phyloP scores from a whole-genome alignment of 495 filamentous ascomycete genomes.

The Trichoderma asperelloides region DNA sequence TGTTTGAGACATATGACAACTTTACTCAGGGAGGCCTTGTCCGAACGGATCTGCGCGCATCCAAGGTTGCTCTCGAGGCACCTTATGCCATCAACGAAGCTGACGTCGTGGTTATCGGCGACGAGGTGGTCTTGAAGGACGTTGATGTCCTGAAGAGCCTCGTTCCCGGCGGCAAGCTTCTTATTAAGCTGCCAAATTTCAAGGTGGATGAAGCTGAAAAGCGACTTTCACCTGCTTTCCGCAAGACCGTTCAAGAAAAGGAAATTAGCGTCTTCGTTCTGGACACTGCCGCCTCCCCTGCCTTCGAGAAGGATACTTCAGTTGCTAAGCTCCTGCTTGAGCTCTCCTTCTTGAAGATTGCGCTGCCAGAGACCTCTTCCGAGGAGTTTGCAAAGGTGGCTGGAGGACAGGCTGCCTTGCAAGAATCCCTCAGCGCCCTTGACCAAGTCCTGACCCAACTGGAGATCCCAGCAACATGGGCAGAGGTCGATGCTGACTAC shows the following conservation, averaged over 20 bases:
- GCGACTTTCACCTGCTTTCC: slow-evolving; percentile 60
- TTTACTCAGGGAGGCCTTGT: slow-evolving; percentile 75
- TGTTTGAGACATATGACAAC: slow-evolving; percentile 73
- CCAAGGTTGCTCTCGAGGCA: slow-evolving; percentile 71
- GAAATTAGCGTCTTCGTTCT: slow-evolving; percentile 61
- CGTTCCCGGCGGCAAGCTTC: slow-evolving; percentile 61
- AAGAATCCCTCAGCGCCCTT: slow-evolving; percentile 56
- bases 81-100: slow-evolving; percentile 71
- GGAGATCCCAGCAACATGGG: slow-evolving; percentile 72
- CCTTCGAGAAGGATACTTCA: slow-evolving; percentile 47
- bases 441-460: slow-evolving; percentile 59
- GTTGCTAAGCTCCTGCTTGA: slow-evolving; percentile 55
- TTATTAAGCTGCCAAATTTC: slow-evolving; percentile 65
- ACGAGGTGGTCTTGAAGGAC: slow-evolving; percentile 66
- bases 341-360: slow-evolving; percentile 71
- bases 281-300: slow-evolving; percentile 57
- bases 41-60: slow-evolving; percentile 78
- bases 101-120: slow-evolving; percentile 68
- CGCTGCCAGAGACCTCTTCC: slow-evolving; percentile 51
- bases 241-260: slow-evolving; percentile 59
- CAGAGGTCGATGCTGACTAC: slow-evolving; percentile 50
- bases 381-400: slow-evolving; percentile 29
- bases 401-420: slow-evolving; percentile 40
- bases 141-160: slow-evolving; percentile 62
- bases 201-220: slow-evolving; percentile 89